phyloP scores from a whole-genome alignment of 116 monocot genomes.

The Phalaenopsis hybrid region DNA sequence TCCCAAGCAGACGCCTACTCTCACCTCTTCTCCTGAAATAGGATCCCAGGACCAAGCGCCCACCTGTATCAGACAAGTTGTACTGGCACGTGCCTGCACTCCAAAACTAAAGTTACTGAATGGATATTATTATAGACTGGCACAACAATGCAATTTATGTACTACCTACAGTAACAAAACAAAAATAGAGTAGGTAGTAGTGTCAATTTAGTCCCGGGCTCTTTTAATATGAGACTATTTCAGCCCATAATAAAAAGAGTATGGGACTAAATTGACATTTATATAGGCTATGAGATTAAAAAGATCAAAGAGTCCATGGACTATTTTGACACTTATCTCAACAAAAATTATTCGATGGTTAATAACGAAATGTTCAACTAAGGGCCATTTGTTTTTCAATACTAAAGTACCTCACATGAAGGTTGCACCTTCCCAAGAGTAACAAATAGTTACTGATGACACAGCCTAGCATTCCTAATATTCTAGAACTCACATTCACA shows the following conservation, averaged over 20 bases:
- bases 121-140: neutral
- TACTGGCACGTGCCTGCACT: slow-evolving; percentile 40
- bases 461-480: too few species aligned
- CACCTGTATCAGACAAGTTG: slow-evolving; percentile 26
- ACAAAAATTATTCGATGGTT: neutral
- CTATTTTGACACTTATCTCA: too few species aligned
- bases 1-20: slow-evolving; percentile 51
- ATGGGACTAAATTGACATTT: too few species aligned
- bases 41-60: slow-evolving; percentile 68
- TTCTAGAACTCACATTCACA: too few species aligned
- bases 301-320: too few species aligned
- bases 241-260: too few species aligned
- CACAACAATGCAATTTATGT: neutral
- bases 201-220: too few species aligned
- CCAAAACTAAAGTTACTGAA: slow-evolving; percentile 6
- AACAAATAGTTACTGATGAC: too few species aligned
- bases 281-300: too few species aligned
- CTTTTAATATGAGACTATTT: too few species aligned
- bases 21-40: slow-evolving; percentile 44
- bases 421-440: too few species aligned
- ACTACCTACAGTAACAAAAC: neutral
- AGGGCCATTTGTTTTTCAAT: neutral
- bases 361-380: neutral
- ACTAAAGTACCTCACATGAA: too few species aligned
- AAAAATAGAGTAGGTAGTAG: neutral